Evolutionary conservation across 345 rosid species (phyloP).

Genomic region (Populus simonii): DNA sequence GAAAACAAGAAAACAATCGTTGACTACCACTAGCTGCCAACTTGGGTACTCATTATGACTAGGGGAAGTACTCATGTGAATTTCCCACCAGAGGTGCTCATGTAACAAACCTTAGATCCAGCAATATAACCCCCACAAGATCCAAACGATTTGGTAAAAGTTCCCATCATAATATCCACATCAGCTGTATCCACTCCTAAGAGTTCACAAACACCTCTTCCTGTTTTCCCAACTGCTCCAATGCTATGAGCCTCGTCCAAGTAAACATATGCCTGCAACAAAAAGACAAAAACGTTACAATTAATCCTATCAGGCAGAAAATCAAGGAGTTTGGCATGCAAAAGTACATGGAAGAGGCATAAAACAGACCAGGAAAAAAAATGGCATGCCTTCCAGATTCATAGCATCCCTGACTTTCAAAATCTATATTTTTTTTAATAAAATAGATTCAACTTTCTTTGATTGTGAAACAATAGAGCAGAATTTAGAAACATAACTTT

Average conservation of each 20-base stretch:
- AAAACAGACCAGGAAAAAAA: background rate
- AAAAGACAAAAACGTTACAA: background rate
- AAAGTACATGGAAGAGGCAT: background rate
- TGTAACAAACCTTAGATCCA: conserved; percentile 71
- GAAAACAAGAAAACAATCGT: background rate
- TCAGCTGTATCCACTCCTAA: conserved; percentile 87
- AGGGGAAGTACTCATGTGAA: background rate
- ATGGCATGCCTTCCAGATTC: background rate
- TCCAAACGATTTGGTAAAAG: conserved; percentile 96
- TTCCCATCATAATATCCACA: conserved; percentile 99
- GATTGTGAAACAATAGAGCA: background rate
- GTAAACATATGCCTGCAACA: conserved; percentile 66
- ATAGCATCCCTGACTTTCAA: background rate
- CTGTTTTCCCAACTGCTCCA: conserved; percentile 92
- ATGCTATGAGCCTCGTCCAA: conserved; percentile 99
- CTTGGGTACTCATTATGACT: background rate
- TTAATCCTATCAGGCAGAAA: background rate
- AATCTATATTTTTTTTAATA: background rate
- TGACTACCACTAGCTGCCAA: background rate
- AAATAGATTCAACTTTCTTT: background rate
- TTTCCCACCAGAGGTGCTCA: background rate
- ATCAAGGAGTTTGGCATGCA: background rate
- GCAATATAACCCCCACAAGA: conserved; percentile 98
- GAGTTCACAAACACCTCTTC: conserved; percentile 95
- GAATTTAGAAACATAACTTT: background rate